Conservation (phyloP, 2,329 filamentous ascomycete genomes). For the Neofusicoccum ribis region DNA sequence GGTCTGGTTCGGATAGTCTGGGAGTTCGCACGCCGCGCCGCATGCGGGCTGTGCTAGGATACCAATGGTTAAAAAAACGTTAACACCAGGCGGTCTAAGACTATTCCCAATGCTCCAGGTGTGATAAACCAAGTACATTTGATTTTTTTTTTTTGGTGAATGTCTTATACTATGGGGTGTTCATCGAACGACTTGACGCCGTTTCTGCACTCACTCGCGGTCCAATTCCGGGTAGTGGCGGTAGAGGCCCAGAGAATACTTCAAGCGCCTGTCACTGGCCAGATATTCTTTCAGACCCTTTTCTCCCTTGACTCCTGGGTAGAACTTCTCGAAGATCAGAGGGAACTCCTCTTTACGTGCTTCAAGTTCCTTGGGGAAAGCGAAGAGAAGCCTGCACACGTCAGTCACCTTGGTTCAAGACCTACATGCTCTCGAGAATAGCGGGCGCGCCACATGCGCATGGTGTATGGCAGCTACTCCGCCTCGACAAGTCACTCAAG, state of each 20-base stretch:
- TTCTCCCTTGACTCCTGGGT: conserved; percentile 62
- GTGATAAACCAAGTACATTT: neutral
- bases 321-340: conserved; percentile 61
- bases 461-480: neutral
- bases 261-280: conserved; percentile 61
- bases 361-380: conserved; percentile 68
- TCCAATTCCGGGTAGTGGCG: conserved; percentile 75
- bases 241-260: conserved; percentile 67
- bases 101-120: neutral
- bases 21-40: conserved; percentile 7
- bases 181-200: neutral
- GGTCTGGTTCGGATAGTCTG: conserved; percentile 21
- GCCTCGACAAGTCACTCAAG: neutral
- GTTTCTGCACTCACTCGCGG: conserved; percentile 34
- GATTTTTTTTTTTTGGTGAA: neutral
- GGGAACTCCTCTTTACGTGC: conserved; percentile 59
- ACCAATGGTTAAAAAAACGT: conserved; percentile 19
- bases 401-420: conserved; percentile 22
- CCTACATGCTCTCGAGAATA: neutral
- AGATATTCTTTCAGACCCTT: conserved; percentile 70
- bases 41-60: conserved; percentile 13
- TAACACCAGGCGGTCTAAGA: conserved; percentile 6
- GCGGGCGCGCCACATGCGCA: neutral
- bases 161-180: neutral
- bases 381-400: conserved; percentile 60